Base-by-base conservation (phyloP, 202 grass and related monocot species). In the Panicum virgatum region DNA sequence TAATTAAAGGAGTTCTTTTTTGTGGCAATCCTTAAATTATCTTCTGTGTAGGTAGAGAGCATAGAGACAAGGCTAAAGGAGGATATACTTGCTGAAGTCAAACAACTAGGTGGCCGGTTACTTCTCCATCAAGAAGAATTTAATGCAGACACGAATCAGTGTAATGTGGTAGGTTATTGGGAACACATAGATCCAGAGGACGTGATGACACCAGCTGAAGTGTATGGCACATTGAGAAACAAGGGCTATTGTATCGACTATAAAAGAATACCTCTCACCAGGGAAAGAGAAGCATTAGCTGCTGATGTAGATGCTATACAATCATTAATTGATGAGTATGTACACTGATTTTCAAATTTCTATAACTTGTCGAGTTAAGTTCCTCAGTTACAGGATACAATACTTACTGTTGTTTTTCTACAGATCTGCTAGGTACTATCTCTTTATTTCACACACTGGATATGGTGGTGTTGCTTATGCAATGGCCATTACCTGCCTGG, bases 261-360 rank as follows among this genome's bases (percentile, higher is more conserved):
- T 79, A 91, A 87, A 66, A 93, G 96, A 85, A 93, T 96, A 84
- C 96, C 96, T 87, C 85, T 98, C 76, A 92, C 92, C 59, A 90
- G 96, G 77, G 96, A 96, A 90, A 91, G 92, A 82, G 92, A 93
- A 93, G 96, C 96, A 69, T 89, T 98, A 80, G 90, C 96, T 90
- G 82, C 87, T 83, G 96, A 96, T 71, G 76, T 98, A 27, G 96
- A 96, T 93, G 93, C 96, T 51, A 87, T 98, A 86, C 92, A 91
- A 57, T 98, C 91, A 81, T 92, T 79, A 66, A 80, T 89, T 40
- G 62, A 93, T 46, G 87, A 88, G 96, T 98, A 93, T n/a, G 90
- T 65, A 67, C 82, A 58, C 42, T 46, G 15, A 34, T 78, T 54
- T 53, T 69, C 40, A 32, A 73, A 43, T 74, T 79, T 65, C 30